Conservation (phyloP, 1,139 yeast species). For the Blastobotrys apis region DNA sequence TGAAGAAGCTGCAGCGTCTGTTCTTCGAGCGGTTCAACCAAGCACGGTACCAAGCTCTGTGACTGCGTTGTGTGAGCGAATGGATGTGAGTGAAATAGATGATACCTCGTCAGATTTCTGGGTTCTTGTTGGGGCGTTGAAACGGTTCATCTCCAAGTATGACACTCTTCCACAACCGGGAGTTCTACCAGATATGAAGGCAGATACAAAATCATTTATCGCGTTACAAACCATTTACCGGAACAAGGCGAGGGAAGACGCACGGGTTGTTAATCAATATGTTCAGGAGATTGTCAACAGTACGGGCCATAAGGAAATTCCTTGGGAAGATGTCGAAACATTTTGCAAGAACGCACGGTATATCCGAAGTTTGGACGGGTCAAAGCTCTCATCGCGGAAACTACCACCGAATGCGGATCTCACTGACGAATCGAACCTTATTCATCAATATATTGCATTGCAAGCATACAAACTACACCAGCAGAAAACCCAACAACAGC, state of each 20-base stretch:
- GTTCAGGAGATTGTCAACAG: background rate
- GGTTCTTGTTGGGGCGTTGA: constrained; percentile 56
- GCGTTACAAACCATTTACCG: constrained; percentile 55
- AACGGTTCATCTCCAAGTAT: constrained; percentile 41
- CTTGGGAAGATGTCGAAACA: constrained; percentile 40
- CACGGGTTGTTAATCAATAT: background rate
- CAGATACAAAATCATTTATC: constrained; percentile 63
- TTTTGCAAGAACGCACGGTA: constrained; percentile 59
- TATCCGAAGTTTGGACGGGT: constrained; percentile 36
- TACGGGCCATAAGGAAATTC: constrained; percentile 20
- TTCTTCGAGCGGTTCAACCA: constrained; percentile 46
- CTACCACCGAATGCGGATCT: background rate
- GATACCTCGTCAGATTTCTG: constrained; percentile 43
- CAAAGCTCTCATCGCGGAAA: constrained; percentile 18
- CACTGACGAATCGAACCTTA: constrained; percentile 20
- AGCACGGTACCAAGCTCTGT: constrained; percentile 35
- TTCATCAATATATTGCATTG: constrained; percentile 28
- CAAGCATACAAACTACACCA: constrained; percentile 25
- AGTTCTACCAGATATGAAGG: constrained; percentile 82
- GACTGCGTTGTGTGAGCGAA: constrained; percentile 1
- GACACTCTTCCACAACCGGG: constrained; percentile 65
- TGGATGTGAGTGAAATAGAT: constrained; percentile 10
- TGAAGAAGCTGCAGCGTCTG: constrained; percentile 61
- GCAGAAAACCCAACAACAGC: background rate
- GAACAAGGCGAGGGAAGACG: constrained; percentile 53